phyloP scores from a whole-genome alignment of 1,139 yeast genomes.

The Nakaseomyces kungkrabaensis region DNA sequence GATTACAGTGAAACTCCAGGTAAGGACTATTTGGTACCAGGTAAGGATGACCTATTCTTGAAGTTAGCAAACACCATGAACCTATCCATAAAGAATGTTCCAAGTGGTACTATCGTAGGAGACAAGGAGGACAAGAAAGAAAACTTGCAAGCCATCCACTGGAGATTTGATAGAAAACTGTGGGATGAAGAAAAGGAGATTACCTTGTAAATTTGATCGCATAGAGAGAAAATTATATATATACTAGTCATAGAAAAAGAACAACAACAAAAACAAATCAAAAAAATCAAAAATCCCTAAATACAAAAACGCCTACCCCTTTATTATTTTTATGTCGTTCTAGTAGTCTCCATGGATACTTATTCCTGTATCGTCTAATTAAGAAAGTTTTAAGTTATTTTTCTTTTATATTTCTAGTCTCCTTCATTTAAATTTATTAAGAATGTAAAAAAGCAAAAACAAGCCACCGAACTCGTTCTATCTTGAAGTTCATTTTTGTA shows the following conservation, averaged over 20 bases:
- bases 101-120: constrained; percentile 51
- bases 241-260: not conserved
- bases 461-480: too few relatives aligned
- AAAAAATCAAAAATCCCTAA: not conserved
- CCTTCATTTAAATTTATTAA: not conserved
- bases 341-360: not conserved
- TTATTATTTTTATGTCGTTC: not conserved
- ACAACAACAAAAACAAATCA: not conserved
- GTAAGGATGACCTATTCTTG: constrained; percentile 37
- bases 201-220: constrained; percentile 12
- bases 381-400: not conserved
- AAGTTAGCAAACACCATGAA: constrained; percentile 45
- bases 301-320: too few relatives aligned
- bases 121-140: constrained; percentile 39
- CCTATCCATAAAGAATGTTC: constrained; percentile 52
- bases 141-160: constrained; percentile 44
- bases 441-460: too few relatives aligned
- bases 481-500: too few relatives aligned
- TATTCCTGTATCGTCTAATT: not conserved
- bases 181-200: constrained; percentile 57
- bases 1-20: constrained; percentile 33
- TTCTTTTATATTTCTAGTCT: not conserved
- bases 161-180: constrained; percentile 52
- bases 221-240: not conserved
- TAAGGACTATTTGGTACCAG: constrained; percentile 11